Evolutionary conservation across 1,284 basidiomycete species (phyloP), one percentile per base, ranked within the genome.

Genomic region (Polyporus tsugae): DNA sequence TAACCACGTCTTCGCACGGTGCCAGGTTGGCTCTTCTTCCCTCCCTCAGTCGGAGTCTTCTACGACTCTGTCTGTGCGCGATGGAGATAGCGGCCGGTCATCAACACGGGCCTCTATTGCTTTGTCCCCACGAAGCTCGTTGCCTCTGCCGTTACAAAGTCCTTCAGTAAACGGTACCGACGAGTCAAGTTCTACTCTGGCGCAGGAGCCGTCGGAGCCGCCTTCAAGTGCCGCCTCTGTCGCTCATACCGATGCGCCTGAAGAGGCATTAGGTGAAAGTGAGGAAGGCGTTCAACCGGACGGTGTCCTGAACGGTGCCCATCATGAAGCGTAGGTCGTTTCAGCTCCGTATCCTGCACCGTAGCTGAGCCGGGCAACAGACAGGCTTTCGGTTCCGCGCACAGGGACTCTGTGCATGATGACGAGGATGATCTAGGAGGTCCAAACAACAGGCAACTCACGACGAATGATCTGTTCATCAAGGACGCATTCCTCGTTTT

Each of bases 401-500:
- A 67, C 9, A 73, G 73, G 44, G 76, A 78, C 6, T 65, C 67
- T 0, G 33, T 72, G 1, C 73, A 69, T 13, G 77, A 78, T 7
- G 75, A 78, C 9, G 75, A 76, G 1, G 66, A 65, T 6, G 73
- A 73, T 3, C 55, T 13, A 15, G 39, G 39, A 33, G 66, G 61
- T 5, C 17, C 29, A 4, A 46, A 60, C 17, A 66, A 63, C 33
- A 67, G 73, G 6, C 71, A 75, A 57, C 70, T 93, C 68, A 87
- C 87, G 29, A 83, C 84, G n/a, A 87, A 93, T 62, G 95, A 98
- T 75, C 82, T 97, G 60, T 96, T 96, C 79, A 87, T 97, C 77
- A 98, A 98, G 79, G 97, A 99, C 77, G 96, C 97, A 0, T 99
- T 98, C 83, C 86, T 99, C 70, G 96, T 99, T 29, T 97, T 98